Evolutionary conservation across 768 basidiomycete genomes (phyloP), one percentile per base, ranked within the genome.

Genomic region (Hericium rajendrae): DNA sequence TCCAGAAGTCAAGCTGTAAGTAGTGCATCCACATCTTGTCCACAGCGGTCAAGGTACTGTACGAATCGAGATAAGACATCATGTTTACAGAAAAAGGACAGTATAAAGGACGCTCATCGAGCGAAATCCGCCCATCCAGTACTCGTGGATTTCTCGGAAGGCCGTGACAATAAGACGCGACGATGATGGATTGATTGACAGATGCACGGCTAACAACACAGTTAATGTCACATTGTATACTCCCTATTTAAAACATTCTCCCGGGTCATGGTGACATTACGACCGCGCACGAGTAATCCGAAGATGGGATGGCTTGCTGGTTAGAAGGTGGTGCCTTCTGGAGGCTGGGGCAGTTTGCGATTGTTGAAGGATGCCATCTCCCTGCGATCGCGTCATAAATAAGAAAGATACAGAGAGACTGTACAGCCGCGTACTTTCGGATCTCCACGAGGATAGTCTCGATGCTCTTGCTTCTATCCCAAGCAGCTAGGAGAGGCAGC

Each of bases 311-410:
- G 38, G 52, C 38, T 32, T 10, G 37, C 32, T 20, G 39, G 22
- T 64, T 60, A 86, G 72, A 90, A 91, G 48, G 67, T 80, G 59
- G 78, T 84, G 60, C 93, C 93, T 69, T 99, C 97, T 16, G 87
- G 82, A 2, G 97, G 97, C 72, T 99, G 97, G 38, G 93, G 90
- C 39, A 94, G 79, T 74, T 98, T 98, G 64, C 93, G 77, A 71
- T 98, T 99, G 60, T 81, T 81, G 67, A 88, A 84, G 51, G 88
- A 82, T 2, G 86, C 93, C 97, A 99, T 98, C 71, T 97, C 94
- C 74, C 94, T 97, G 63, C 10, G 13, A 41, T 40, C 13, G 60
- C 0, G 41, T 32, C 8, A 32, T 6, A 10, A 32, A 6, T 32
- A 10, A 18, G 13, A 4, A 11, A 52, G 24, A 22, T 1, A 11